phyloP scores from a whole-genome alignment of 768 basidiomycete species.

The Leucosporidium yakuticum region DNA sequence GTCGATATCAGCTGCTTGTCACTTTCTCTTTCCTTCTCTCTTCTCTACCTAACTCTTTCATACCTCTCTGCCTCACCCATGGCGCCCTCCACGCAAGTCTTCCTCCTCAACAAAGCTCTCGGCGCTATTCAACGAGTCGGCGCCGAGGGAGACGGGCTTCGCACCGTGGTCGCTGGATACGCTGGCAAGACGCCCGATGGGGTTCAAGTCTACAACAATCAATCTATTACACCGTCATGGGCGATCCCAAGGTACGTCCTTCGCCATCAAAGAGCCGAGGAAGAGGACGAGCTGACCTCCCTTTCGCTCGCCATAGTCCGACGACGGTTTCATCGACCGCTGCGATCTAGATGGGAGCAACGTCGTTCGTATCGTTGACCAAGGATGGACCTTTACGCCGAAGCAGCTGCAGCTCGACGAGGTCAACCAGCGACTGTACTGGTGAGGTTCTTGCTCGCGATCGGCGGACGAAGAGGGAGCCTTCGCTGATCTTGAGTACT shows the following conservation, averaged over 20 bases:
- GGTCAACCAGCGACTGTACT: background rate
- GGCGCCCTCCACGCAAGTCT: background rate
- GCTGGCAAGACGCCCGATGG: background rate
- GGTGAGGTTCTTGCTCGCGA: background rate
- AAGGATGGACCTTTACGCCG: background rate
- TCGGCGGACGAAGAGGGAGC: background rate
- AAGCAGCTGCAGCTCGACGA: background rate
- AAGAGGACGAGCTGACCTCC: background rate
- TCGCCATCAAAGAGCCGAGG: background rate
- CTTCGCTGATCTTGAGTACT: background rate
- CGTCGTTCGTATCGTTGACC: background rate
- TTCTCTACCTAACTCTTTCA: background rate
- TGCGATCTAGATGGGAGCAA: background rate
- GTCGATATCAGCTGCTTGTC: too few species aligned
- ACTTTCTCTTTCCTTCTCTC: too few species aligned
- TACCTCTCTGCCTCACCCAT: background rate
- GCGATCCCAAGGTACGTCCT: background rate
- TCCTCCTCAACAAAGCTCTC: background rate
- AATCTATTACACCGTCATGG: background rate
- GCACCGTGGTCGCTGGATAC: background rate
- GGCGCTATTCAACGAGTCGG: background rate
- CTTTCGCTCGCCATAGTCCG: background rate
- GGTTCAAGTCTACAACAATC: background rate
- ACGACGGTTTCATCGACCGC: background rate
- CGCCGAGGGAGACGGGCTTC: background rate